A percentile compares a stretch with the other conserved stretches of the same genome.
phyloP scores from a whole-genome alignment of 352 stramenopile species.

The Phytopythium sindhum region DNA sequence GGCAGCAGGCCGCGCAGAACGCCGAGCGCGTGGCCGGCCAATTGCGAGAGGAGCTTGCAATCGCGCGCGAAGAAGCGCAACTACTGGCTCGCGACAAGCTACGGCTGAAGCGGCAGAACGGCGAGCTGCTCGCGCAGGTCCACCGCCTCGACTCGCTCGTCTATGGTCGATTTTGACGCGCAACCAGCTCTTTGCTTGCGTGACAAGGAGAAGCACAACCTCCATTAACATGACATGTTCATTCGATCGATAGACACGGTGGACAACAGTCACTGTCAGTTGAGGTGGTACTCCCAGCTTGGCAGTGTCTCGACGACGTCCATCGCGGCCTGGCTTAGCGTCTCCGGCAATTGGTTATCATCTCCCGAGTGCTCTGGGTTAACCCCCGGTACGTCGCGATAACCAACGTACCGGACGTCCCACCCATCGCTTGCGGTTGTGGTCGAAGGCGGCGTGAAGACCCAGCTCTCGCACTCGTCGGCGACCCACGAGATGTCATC shows the following conservation, averaged over 20 bases:
- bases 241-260: background rate
- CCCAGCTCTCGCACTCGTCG: conserved; percentile 1
- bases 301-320: background rate
- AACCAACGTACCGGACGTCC: background rate
- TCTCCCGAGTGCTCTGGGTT: too few species aligned
- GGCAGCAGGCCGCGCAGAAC: conserved; percentile 45
- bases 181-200: too few species aligned
- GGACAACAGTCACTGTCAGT: background rate
- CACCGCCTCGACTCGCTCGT: conserved; percentile 73
- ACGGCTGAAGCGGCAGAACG: conserved; percentile 69
- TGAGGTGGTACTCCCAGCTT: conserved; percentile 1
- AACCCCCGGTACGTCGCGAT: background rate
- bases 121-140: conserved; percentile 65
- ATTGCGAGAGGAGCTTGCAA: conserved; percentile 57
- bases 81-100: conserved; percentile 52
- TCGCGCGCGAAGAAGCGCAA: conserved; percentile 60
- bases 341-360: background rate
- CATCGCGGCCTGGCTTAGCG: background rate
- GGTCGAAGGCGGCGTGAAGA: background rate
- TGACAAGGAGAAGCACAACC: background rate
- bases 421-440: background rate
- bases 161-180: conserved; percentile 62
- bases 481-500: background rate
- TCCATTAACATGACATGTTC: background rate
- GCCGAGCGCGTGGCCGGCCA: conserved; percentile 41